Evolutionary conservation across 164 flowering plant species (phyloP).

Genomic region (Tinospora cordifolia): DNA sequence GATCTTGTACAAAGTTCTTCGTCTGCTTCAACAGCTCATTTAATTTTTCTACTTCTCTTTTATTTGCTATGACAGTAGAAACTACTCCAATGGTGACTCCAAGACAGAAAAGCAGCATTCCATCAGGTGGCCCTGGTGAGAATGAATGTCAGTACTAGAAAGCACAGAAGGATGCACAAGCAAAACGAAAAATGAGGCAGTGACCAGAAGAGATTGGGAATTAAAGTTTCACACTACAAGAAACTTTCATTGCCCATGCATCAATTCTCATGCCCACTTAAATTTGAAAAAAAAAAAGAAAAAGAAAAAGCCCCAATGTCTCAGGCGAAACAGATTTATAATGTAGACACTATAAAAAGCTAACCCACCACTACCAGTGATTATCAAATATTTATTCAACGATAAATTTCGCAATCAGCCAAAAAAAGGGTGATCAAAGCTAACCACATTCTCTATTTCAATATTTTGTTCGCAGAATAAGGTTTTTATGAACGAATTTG

Average conservation of each 20-base stretch:
- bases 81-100: slow-evolving; percentile 63
- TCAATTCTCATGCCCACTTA: neutral
- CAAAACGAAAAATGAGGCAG: neutral
- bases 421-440: too few relatives aligned
- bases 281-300: neutral
- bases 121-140: slow-evolving; percentile 36
- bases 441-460: too few relatives aligned
- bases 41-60: slow-evolving; percentile 53
- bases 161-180: neutral
- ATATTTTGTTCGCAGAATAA: too few relatives aligned
- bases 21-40: slow-evolving; percentile 49
- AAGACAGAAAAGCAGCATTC: slow-evolving; percentile 34
- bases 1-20: slow-evolving; percentile 72
- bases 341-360: neutral
- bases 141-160: neutral
- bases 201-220: neutral
- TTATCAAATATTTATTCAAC: too few relatives aligned
- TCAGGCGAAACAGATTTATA: neutral
- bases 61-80: slow-evolving; percentile 33
- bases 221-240: neutral
- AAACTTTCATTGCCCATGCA: neutral
- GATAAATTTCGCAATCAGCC: too few relatives aligned
- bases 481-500: too few relatives aligned
- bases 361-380: neutral
- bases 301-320: too few relatives aligned